phyloP scores from a whole-genome alignment of 1,139 yeast genomes.

The Geotrichum armillariae region DNA sequence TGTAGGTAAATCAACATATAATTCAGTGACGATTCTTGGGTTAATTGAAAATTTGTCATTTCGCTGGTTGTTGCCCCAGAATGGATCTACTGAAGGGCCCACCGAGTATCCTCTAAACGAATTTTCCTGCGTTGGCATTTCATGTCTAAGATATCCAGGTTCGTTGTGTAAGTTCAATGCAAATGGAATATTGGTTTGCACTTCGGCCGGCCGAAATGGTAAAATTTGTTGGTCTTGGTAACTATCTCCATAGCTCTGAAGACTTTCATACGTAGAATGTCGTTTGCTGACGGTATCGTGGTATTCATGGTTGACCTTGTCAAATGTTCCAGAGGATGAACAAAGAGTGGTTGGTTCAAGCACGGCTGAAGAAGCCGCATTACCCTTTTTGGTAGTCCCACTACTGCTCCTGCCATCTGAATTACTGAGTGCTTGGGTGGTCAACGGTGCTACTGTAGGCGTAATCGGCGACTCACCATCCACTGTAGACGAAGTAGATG shows the following conservation, averaged over 20 bases:
- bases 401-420: slow-evolving; percentile 1
- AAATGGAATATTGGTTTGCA: neutral
- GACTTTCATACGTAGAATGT: no score
- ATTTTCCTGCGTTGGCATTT: neutral
- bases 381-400: neutral
- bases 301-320: no score
- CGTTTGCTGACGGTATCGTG: no score
- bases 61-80: slow-evolving; percentile 1
- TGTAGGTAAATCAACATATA: neutral
- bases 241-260: no score
- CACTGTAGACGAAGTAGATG: slow-evolving; percentile 6
- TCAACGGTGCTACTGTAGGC: neutral
- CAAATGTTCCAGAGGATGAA: neutral
- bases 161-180: slow-evolving; percentile 1
- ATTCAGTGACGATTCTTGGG: no score
- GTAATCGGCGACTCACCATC: slow-evolving; percentile 14
- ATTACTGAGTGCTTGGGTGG: neutral
- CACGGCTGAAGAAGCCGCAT: slow-evolving; percentile 6
- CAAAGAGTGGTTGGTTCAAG: neutral
- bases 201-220: neutral
- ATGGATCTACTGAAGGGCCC: slow-evolving; percentile 4
- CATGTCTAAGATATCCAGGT: neutral
- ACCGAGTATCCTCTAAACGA: slow-evolving; percentile 5
- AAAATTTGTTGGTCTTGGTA: no score
- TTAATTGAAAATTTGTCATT: no score